Evolutionary conservation across 2,329 filamentous ascomycete genomes (phyloP), one percentile per base, ranked within the genome.

Genomic region (Colletotrichum truncatum): DNA sequence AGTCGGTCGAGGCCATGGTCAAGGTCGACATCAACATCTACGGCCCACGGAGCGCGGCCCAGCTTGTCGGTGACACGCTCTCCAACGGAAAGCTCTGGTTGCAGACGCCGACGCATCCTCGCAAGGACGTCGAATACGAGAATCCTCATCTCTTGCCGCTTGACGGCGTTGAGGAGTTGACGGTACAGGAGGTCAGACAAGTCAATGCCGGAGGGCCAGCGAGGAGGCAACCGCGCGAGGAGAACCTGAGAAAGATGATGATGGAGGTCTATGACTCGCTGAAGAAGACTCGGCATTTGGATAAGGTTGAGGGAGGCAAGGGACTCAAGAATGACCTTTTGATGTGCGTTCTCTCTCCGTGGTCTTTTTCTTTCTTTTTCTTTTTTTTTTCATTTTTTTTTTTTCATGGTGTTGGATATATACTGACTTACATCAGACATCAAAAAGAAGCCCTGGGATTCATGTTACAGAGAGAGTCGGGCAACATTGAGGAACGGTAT

Each of bases 381-480:
- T n/a, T n/a, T n/a, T n/a, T n/a, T n/a, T n/a, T n/a, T n/a, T n/a
- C n/a, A n/a, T n/a, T n/a, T n/a, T n/a, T n/a, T n/a, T n/a, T n/a
- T n/a, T n/a, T n/a, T n/a, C n/a, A n/a, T n/a, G n/a, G n/a, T n/a
- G 2, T 5, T 3, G 10, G 3, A 41, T 18, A 1, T 34, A 6
- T 1, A 60, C 8, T 14, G 9, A 28, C n/a, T 34, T 4, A 1
- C 3, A 8, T 1, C 32, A 82, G 80, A 0, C 78, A 81, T 26
- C 80, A 82, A 70, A 57, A 76, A 36, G 63, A 75, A 45, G 79
- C 76, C 0, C 62, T 81, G 1, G 70, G 71, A 2, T 81, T 81
- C 52, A 80, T 81, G 74, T 53, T 71, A 3, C 72, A 79, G 39
- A 71, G 80, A 58, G 80, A 82, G 59, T 74, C 75, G 11, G 77